Base-by-base conservation (phyloP, 2,329 filamentous ascomycete genomes). In the Rutstroemia sp. region DNA sequence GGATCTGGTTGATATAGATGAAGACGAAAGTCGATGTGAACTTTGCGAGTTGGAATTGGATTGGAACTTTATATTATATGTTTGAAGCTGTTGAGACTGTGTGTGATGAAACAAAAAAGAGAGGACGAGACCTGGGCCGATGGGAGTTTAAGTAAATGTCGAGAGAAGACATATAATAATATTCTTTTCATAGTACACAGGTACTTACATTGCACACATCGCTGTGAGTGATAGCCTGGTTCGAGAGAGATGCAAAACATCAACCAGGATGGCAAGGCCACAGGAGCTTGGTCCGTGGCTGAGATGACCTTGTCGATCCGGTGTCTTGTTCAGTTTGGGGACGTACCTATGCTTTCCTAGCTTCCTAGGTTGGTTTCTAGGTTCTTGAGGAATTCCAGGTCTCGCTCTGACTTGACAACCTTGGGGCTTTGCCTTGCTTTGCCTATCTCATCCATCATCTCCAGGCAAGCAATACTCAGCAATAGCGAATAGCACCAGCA, bases 221-320 rank as follows among this genome's bases (percentile, higher is more conserved):
- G n/a, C 17, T 21, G 21, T 44, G 21, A 44, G 12, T 17, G 41
- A 44, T 42, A 42, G 42, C 46, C 49, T 30, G 49, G 53, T 39
- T 51, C 25, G 42, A 39, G n/a, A n/a, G 30, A 10, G 30, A 55
- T 38, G 47, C 53, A 55, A 55, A 55, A 55, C 47, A 55, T 44
- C 25, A 51, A 39, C 53, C 23, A 38, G 44, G 16, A 47, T 25
- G 25, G 44, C 21, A 55, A 48, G 46, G 27, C 53, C 38, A 55
- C 51, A 38, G 30, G 42, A 44, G 53, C 38, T 37, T 44, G 41
- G 21, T 16, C 44, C 42, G 53, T 55, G 53, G 53, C 53, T 51
- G 53, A 51, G 38, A 51, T 17, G 9, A 16, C 42, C 51, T 34
- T 53, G 51, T 41, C 25, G 38, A 48, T 50, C 50, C 53, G 47